Conservation (phyloP, 805 yeast species). For the Torulaspora maleeae region DNA sequence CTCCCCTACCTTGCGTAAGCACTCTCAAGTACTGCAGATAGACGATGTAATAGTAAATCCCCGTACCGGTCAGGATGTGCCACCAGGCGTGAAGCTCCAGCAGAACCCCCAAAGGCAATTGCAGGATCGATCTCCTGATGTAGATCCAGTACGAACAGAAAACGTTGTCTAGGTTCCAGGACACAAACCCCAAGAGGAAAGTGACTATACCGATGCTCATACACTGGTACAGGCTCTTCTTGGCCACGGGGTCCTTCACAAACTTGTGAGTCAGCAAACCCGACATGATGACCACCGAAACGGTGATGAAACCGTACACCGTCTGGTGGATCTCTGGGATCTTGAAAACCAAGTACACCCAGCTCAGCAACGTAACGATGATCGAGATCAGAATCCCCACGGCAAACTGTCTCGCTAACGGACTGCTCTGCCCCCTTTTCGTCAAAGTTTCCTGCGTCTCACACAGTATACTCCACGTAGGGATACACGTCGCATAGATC, state of each 20-base stretch:
- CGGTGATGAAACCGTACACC: constrained; percentile 74
- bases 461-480: constrained; percentile 78
- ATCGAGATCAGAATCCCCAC: constrained; percentile 15
- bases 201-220: constrained; percentile 55
- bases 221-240: constrained; percentile 48
- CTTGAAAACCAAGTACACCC: constrained; percentile 63
- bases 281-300: constrained; percentile 61
- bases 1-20: constrained; percentile 54
- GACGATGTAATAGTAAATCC: constrained; percentile 79
- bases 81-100: constrained; percentile 97
- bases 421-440: constrained; percentile 8
- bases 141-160: constrained; percentile 57
- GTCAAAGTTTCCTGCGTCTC: constrained; percentile 40
- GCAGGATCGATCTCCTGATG: constrained; percentile 61
- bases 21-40: constrained; percentile 73
- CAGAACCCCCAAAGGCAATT: constrained; percentile 72
- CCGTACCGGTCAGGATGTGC: constrained; percentile 83
- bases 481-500: constrained; percentile 96
- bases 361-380: constrained; percentile 17
- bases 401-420: constrained; percentile 14
- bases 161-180: constrained; percentile 89
- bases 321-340: constrained; percentile 88
- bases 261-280: constrained; percentile 46
- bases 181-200: constrained; percentile 68
- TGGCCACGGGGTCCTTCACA: constrained; percentile 51